Evolutionary conservation across 2,329 filamentous ascomycete genomes (phyloP), one percentile per base, ranked within the genome.

Genomic region (Botrytis deweyae): DNA sequence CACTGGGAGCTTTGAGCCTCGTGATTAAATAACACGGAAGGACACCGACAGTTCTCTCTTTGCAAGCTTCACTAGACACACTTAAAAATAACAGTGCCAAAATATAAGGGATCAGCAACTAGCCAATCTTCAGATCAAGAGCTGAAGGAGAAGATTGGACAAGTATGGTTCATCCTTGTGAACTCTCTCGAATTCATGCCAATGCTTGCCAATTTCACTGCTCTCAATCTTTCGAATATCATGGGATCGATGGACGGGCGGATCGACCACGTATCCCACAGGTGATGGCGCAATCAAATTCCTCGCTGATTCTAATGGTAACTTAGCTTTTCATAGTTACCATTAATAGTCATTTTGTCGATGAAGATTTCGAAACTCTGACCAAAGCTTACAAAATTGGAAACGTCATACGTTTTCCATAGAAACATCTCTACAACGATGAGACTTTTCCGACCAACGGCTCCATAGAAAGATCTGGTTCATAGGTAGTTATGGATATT

Each of bases 251-350:
- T 20, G 9, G 65, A 29, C 46, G n/a, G 46, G 8, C 25, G 49
- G 36, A 42, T n/a, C 25, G 29, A 58, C 40, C 36, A 36, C 65
- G 55, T 16, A 42, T 29, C 25, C 49, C 9, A 29, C 12, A 55
- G 36, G 36, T n/a, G 8, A 58, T 42, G 25, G 25, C 25, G 12
- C 58, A 52, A 29, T 38, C 33, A 33, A 40, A 16, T 18, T 52
- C 14, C 25, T 33, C 6, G 20, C 38, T 70, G 38, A 58, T 22
- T 70, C 22, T 25, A 61, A n/a, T 33, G 36, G 7, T 0, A 25
- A 58, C 1, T 25, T 20, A 85, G 84, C 81, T 85, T 63, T 85
- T 86, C 73, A 82, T 83, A 58, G 82, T 85, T 74, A 84, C 84
- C 36, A 85, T 85, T 59, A 78, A 84, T 74, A 83, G 82, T 61